A percentile compares a stretch with the other conserved stretches of the same genome.
These are phyloP conservation scores for Morella rubra DNA, from an alignment of 306 rosid species.

Conservation along the genomic window DNA sequence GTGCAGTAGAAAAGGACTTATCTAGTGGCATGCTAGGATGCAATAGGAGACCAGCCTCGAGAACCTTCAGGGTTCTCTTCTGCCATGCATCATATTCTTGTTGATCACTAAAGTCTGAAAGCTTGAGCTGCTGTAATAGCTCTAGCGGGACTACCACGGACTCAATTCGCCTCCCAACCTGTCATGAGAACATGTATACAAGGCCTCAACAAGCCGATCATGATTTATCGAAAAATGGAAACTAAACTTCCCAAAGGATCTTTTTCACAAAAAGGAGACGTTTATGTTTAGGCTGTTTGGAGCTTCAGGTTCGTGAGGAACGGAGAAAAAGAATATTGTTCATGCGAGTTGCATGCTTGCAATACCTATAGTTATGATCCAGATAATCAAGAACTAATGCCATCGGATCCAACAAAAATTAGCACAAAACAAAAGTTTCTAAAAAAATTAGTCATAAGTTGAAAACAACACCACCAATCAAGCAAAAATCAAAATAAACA, in stretches of 20 bases:
- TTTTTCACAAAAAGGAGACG: neutral
- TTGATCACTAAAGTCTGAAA: conserved; percentile 78
- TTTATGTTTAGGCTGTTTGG: neutral
- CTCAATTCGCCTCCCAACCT: conserved; percentile 96
- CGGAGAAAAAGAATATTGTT: neutral
- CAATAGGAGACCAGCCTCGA: conserved; percentile 93
- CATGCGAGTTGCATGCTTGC: neutral
- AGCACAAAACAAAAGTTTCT: neutral
- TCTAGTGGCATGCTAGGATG: conserved; percentile 79
- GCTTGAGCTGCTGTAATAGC: conserved; percentile 90
- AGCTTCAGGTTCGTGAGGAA: neutral
- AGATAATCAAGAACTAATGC: neutral
- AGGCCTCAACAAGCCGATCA: neutral
- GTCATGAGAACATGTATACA: conserved; percentile 29
- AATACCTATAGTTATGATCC: neutral
- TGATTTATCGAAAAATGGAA: neutral
- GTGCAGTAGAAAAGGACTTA: conserved; percentile 67
- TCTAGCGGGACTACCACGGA: conserved; percentile 94
- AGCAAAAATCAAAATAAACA: conserved; percentile 9
- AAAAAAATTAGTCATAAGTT: conserved; percentile 1
- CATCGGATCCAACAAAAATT: conserved; percentile 34
- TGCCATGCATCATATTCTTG: conserved; percentile 85
- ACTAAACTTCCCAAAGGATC: too few relatives aligned
- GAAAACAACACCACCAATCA: conserved; percentile 29
- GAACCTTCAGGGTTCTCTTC: conserved; percentile 78